These are phyloP conservation scores for Diaporthe sp. DNA, from an alignment of 2,329 filamentous ascomycete species.

Conservation along the genomic window DNA sequence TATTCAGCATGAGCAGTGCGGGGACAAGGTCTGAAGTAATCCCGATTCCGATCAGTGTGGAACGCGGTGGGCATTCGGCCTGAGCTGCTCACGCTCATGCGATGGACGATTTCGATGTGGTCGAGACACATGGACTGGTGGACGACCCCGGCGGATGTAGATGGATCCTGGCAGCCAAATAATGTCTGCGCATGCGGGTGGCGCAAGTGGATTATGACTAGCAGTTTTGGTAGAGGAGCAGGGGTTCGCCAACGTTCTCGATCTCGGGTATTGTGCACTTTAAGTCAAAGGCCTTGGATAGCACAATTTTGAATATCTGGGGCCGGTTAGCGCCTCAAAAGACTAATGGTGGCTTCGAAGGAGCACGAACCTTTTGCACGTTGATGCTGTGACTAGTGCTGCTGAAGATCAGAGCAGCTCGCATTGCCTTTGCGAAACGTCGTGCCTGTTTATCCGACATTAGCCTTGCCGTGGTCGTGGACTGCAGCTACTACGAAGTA, in stretches of 20 bases:
- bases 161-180: not conserved
- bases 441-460: slow-evolving; percentile 72
- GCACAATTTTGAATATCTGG: slow-evolving; percentile 99
- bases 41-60: not conserved
- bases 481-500: slow-evolving; percentile 31
- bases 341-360: too few relatives aligned
- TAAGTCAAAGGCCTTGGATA: slow-evolving; percentile 97
- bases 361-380: slow-evolving; percentile 83
- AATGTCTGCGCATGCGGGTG: slow-evolving; percentile 1
- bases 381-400: slow-evolving; percentile 99
- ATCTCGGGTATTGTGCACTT: slow-evolving; percentile 99
- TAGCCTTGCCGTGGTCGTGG: slow-evolving; percentile 33
- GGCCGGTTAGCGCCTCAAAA: slow-evolving; percentile 25
- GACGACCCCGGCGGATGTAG: not conserved
- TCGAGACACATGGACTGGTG: not conserved
- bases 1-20: not conserved
- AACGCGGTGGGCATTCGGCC: too few relatives aligned
- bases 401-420: slow-evolving; percentile 96
- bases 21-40: not conserved
- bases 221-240: slow-evolving; percentile 86
- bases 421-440: slow-evolving; percentile 98
- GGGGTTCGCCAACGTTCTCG: slow-evolving; percentile 95
- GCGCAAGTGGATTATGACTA: slow-evolving; percentile 38
- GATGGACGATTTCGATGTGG: not conserved
- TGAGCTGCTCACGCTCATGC: not conserved